A percentile compares a stretch with the other conserved stretches of the same genome.
These are phyloP conservation scores for Colletotrichum sp. DNA, from an alignment of 2,329 filamentous ascomycete species.

Conservation along the genomic window DNA sequence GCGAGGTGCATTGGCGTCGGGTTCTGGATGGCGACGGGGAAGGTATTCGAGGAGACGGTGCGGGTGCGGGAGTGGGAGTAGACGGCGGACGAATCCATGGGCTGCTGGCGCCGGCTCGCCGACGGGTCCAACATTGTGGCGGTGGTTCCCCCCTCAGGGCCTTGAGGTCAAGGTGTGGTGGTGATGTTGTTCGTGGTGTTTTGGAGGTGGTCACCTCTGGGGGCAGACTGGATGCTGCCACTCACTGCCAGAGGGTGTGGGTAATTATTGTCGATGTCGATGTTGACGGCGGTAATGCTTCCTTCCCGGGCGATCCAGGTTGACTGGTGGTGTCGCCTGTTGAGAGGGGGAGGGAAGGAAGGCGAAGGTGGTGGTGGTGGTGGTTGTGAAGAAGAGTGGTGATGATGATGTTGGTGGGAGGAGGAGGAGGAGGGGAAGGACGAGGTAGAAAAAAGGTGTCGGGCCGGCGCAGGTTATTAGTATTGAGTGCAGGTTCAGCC, in stretches of 20 bases:
- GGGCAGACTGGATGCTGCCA: neutral
- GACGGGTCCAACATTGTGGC: slow-evolving; percentile 21
- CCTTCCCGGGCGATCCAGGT: neutral
- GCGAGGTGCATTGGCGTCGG: slow-evolving; percentile 36
- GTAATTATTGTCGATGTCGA: neutral
- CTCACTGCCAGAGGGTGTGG: neutral
- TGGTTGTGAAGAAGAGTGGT: neutral
- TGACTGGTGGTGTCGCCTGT: neutral
- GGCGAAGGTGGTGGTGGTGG: neutral
- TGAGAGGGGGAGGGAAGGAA: neutral
- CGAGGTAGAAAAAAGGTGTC: neutral
- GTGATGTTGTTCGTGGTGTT: neutral
- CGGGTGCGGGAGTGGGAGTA: slow-evolving; percentile 61
- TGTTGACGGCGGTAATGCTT: neutral
- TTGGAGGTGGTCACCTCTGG: neutral
- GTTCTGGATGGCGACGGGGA: slow-evolving; percentile 39
- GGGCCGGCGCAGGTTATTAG: neutral
- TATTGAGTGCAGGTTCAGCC: neutral
- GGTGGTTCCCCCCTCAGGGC: neutral
- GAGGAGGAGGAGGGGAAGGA: neutral
- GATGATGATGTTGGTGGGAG: neutral
- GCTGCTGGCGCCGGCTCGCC: slow-evolving; percentile 26
- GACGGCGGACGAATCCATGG: slow-evolving; percentile 29
- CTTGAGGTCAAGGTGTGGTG: neutral
- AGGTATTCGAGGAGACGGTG: slow-evolving; percentile 61